phyloP scores from a whole-genome alignment of 371 early-diverging fungal species.

The Mucor irregularis region DNA sequence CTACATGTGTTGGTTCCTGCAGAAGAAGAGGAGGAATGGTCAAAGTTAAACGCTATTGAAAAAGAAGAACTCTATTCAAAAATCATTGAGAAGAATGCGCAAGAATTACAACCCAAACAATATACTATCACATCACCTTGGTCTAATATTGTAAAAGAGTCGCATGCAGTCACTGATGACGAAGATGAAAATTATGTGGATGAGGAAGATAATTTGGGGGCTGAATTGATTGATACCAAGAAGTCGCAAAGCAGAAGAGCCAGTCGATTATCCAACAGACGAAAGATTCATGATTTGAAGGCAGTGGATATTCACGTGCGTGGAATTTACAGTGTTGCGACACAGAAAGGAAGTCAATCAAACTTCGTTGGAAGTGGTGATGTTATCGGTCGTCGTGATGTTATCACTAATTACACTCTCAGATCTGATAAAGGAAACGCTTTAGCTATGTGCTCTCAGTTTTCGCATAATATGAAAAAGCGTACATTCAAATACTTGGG shows the following conservation, averaged over 20 bases:
- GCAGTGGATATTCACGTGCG: slow-evolving; percentile 1
- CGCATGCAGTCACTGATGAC: not conserved
- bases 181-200: not conserved
- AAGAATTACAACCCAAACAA: slow-evolving; percentile 5
- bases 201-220: slow-evolving; percentile 1
- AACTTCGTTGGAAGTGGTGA: not conserved
- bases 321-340: slow-evolving; percentile 5
- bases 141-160: not conserved
- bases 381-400: not conserved
- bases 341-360: not conserved
- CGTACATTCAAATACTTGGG: not conserved
- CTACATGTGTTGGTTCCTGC: not conserved
- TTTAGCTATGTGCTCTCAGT: not conserved
- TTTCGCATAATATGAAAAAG: not conserved
- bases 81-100: slow-evolving; percentile 15
- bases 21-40: slow-evolving; percentile 18
- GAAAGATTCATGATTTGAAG: slow-evolving; percentile 5
- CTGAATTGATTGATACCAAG: not conserved
- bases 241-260: slow-evolving; percentile 10
- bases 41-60: slow-evolving; percentile 6
- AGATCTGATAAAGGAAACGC: not conserved
- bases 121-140: slow-evolving; percentile 6
- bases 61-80: slow-evolving; percentile 10
- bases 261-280: not conserved
- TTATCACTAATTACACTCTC: not conserved